Percentiles rank a stretch among this genome's conserved stretches.
phyloP scores from a whole-genome alignment of 176 grass and related monocot species.

The Zea luxurians region DNA sequence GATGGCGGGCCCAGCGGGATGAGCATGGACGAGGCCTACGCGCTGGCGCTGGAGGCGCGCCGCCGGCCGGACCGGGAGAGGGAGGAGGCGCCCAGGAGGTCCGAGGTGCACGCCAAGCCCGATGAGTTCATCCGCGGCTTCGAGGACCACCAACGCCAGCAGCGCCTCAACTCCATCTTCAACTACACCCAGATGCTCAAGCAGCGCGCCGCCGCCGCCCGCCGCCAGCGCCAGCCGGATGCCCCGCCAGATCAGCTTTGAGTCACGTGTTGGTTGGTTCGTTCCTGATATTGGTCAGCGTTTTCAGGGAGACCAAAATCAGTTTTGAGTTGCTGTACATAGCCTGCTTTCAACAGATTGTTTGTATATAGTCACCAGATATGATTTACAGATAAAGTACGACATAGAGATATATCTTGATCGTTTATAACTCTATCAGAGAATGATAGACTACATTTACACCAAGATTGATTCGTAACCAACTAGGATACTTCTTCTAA shows the following conservation, averaged over 20 bases:
- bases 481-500: too few relatives aligned
- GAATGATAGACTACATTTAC: too few relatives aligned
- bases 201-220: not conserved
- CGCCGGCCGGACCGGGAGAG: not conserved
- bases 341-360: not conserved
- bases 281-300: not conserved
- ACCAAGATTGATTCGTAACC: too few relatives aligned
- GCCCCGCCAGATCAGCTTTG: not conserved
- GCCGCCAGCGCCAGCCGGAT: not conserved
- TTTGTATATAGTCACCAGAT: not conserved
- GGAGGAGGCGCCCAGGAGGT: slow-evolving; percentile 24
- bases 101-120: slow-evolving; percentile 49
- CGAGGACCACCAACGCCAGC: slow-evolving; percentile 41
- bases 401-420: too few relatives aligned
- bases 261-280: slow-evolving; percentile 10
- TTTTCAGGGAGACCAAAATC: slow-evolving; percentile 9
- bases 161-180: slow-evolving; percentile 56
- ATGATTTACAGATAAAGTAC: too few relatives aligned
- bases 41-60: slow-evolving; percentile 23
- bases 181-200: slow-evolving; percentile 65
- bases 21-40: slow-evolving; percentile 61
- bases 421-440: too few relatives aligned
- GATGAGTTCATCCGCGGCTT: slow-evolving; percentile 42
- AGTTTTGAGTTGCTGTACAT: slow-evolving; percentile 5
- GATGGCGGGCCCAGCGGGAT: not conserved